Evolutionary conservation across 305 asterid species (phyloP), one percentile per base, ranked within the genome.

Genomic region (Fraxinus xanthoxyloides): DNA sequence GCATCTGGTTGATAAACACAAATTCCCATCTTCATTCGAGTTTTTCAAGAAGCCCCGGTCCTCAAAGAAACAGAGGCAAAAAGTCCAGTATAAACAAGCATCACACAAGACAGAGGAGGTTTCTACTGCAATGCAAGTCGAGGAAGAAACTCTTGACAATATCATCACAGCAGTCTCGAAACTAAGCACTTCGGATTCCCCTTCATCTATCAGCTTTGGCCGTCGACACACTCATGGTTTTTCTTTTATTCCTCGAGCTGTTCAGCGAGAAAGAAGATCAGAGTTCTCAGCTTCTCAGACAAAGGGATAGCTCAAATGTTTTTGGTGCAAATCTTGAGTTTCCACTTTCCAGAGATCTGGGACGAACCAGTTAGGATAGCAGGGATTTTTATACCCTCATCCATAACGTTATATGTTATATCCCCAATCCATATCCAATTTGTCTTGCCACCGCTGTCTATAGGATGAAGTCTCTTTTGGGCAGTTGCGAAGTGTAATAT

Each of bases 1-100:
- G 38, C 99, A 96, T 87, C 90, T 96, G 77, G 84, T 93, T 8
- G 98, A 94, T 90, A 94, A 93, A 90, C 99, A 96, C 81, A 92
- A 92, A 72, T 95, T 95, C 82, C 97, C 98, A n/a, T 74, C 89
- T 82, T 87, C 99, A 3, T 96, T 92, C 69, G 97, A 94, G 85
- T 96, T 94, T 92, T 92, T 87, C 85, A 94, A 91, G 92, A 93
- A 92, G 85, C 88, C 92, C 31, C 92, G 80, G 48, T 94, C 92
- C 51, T 96, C 99, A 21, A 94, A 90, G 87, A 95, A 90, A 84
- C 96, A 90, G 19, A 90, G 98, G 92, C 94, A 89, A 85, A 94
- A 90, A 86, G 34, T 76, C 69, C 89, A 72, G 77, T 84, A 43
- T 19, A 91, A 86, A 77, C 88, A 89, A 85, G 84, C 88, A 75